Conservation (phyloP, 371 early-diverging fungal genomes). For the Circinella minor region DNA sequence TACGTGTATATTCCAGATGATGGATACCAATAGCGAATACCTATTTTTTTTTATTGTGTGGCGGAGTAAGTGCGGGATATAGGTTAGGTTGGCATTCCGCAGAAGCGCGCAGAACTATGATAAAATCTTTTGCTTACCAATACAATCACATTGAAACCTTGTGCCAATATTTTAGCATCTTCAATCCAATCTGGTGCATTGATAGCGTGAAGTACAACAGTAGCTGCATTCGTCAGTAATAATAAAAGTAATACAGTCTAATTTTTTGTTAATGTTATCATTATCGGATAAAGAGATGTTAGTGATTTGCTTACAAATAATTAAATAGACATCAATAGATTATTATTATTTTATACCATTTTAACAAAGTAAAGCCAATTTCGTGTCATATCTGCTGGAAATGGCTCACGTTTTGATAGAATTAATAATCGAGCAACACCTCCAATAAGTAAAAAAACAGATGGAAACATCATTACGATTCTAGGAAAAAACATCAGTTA, state of each 20-base stretch:
- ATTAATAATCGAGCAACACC: constrained; percentile 57
- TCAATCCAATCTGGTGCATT: constrained; percentile 39
- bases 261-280: too few species aligned
- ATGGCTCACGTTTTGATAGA: constrained; percentile 37
- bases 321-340: too few species aligned
- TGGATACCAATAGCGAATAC: constrained; percentile 64
- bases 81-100: neutral
- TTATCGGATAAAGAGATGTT: too few species aligned
- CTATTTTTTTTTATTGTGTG: constrained; percentile 23
- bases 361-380: constrained; percentile 60
- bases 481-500: constrained; percentile 21
- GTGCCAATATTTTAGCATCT: constrained; percentile 37
- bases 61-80: neutral
- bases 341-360: constrained; percentile 37
- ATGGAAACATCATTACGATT: constrained; percentile 49
- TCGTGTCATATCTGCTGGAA: constrained; percentile 43
- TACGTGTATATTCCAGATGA: constrained; percentile 70
- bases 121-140: constrained; percentile 26
- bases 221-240: constrained; percentile 26
- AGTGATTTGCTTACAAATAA: too few species aligned
- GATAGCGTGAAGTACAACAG: constrained; percentile 18
- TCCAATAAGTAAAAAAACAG: constrained; percentile 48
- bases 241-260: constrained; percentile 35
- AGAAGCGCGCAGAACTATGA: neutral
- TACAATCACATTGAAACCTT: constrained; percentile 36